phyloP scores from a whole-genome alignment of 2,329 filamentous ascomycete species.

The Neonectria hederae region DNA sequence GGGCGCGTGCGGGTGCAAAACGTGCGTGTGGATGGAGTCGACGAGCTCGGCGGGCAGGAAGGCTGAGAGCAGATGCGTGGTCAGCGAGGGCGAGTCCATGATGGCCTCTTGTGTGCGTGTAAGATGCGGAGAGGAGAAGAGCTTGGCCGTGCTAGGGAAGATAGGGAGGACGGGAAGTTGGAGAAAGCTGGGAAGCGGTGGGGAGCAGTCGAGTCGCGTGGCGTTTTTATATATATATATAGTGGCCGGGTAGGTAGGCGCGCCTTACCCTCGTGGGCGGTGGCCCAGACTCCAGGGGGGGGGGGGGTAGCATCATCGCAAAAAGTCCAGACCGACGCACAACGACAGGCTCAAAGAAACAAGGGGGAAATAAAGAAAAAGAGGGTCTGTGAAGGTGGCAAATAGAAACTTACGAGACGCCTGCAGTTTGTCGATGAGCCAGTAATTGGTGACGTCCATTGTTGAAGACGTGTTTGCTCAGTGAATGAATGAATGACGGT shows the following conservation, averaged over 20 bases:
- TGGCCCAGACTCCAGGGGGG: neutral
- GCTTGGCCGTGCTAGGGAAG: neutral
- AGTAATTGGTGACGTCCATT: conserved; percentile 4
- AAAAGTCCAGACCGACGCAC: neutral
- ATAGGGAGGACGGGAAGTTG: neutral
- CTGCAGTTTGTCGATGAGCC: conserved; percentile 1
- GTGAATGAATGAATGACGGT: neutral
- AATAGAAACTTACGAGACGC: neutral
- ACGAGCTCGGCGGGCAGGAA: conserved; percentile 58
- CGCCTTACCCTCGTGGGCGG: neutral
- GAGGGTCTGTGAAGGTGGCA: no score
- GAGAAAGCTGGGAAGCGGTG: conserved; percentile 5
- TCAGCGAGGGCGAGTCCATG: conserved; percentile 46
- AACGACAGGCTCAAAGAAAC: neutral
- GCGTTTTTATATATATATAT: conserved; percentile 18
- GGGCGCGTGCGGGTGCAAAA: conserved; percentile 58
- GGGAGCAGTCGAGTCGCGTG: conserved; percentile 19
- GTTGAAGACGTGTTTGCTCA: neutral
- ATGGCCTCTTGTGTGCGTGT: neutral
- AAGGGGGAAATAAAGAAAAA: neutral
- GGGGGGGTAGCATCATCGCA: neutral
- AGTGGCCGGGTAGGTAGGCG: neutral
- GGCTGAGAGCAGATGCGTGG: conserved; percentile 49
- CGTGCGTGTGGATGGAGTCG: conserved; percentile 56
- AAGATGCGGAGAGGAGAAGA: neutral